phyloP scores from a whole-genome alignment of 2,329 filamentous ascomycete genomes.

The Capronia americana region DNA sequence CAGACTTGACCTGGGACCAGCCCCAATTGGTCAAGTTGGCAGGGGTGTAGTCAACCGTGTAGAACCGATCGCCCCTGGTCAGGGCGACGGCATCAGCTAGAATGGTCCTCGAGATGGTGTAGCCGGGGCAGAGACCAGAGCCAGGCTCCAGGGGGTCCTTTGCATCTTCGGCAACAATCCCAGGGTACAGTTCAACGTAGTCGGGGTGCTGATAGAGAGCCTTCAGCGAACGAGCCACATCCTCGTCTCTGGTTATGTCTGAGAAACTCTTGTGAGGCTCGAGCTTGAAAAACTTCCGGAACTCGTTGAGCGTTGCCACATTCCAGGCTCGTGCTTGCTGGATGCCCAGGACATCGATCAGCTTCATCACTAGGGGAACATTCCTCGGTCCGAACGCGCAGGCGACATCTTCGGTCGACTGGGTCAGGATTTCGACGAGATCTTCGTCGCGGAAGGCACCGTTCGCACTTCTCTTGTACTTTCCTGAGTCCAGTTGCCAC shows the following conservation, averaged over 20 bases:
- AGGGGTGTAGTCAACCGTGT: slow-evolving; percentile 54
- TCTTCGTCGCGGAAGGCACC: slow-evolving; percentile 78
- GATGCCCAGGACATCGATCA: slow-evolving; percentile 80
- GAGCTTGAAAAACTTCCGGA: slow-evolving; percentile 68
- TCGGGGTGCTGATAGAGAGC: slow-evolving; percentile 69
- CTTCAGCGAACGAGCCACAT: slow-evolving; percentile 63
- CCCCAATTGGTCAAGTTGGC: slow-evolving; percentile 56
- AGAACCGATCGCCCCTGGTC: slow-evolving; percentile 55
- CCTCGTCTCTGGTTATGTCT: slow-evolving; percentile 64
- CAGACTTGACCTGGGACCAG: slow-evolving; percentile 48
- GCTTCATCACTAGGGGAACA: slow-evolving; percentile 73
- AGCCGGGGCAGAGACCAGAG: slow-evolving; percentile 48
- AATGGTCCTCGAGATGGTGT: slow-evolving; percentile 51
- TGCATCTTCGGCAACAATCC: slow-evolving; percentile 59
- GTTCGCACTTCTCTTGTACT: slow-evolving; percentile 62
- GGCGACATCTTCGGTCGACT: slow-evolving; percentile 72
- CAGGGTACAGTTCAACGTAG: slow-evolving; percentile 73
- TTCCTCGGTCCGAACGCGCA: slow-evolving; percentile 73
- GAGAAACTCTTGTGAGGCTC: slow-evolving; percentile 63
- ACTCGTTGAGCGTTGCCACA: slow-evolving; percentile 57
- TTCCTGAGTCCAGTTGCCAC: slow-evolving; percentile 70
- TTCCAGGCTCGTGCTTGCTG: slow-evolving; percentile 75
- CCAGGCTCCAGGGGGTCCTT: slow-evolving; percentile 49
- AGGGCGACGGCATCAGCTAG: slow-evolving; percentile 56
- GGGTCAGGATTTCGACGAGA: slow-evolving; percentile 71